phyloP scores from a whole-genome alignment of 768 basidiomycete genomes.

The Lentinula detonsa region DNA sequence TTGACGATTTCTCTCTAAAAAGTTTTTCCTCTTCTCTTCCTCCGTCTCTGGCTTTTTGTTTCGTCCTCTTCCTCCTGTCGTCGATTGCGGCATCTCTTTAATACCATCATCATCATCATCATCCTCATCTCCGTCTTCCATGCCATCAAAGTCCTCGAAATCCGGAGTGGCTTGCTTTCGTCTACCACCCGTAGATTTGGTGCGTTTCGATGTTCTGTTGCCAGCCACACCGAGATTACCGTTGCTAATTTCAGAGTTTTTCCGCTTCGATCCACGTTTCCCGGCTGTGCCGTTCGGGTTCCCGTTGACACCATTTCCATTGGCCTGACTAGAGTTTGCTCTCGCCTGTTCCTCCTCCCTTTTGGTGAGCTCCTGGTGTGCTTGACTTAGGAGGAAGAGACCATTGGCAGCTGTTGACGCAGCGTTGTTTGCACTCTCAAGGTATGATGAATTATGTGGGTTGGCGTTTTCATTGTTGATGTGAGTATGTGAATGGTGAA shows the following conservation, averaged over 20 bases:
- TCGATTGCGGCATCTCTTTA: constrained; percentile 14
- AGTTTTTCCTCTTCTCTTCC: constrained; percentile 96
- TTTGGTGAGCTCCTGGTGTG: constrained; percentile 94
- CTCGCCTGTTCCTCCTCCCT: constrained; percentile 57
- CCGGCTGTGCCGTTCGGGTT: constrained; percentile 24
- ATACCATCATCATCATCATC: constrained; percentile 21
- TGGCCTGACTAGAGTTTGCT: neutral
- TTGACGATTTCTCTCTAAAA: constrained; percentile 95
- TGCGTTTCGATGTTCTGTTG: constrained; percentile 32
- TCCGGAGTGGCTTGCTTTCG: constrained; percentile 23
- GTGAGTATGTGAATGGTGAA: constrained; percentile 51
- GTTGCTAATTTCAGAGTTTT: constrained; percentile 53
- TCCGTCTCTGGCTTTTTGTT: constrained; percentile 85
- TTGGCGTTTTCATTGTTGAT: constrained; percentile 21
- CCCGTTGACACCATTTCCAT: constrained; percentile 20
- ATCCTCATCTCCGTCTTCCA: constrained; percentile 31
- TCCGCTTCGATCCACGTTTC: constrained; percentile 69
- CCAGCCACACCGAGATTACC: constrained; percentile 22
- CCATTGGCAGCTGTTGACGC: constrained; percentile 81
- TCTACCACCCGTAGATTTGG: constrained; percentile 21
- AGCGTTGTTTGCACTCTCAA: constrained; percentile 45
- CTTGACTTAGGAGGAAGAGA: constrained; percentile 88
- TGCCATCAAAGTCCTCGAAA: constrained; percentile 26
- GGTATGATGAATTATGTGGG: constrained; percentile 18
- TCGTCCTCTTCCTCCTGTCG: constrained; percentile 9